Evolutionary conservation across 2,329 filamentous ascomycete genomes (phyloP).

Genomic region (Penicillium brevicompactum): DNA sequence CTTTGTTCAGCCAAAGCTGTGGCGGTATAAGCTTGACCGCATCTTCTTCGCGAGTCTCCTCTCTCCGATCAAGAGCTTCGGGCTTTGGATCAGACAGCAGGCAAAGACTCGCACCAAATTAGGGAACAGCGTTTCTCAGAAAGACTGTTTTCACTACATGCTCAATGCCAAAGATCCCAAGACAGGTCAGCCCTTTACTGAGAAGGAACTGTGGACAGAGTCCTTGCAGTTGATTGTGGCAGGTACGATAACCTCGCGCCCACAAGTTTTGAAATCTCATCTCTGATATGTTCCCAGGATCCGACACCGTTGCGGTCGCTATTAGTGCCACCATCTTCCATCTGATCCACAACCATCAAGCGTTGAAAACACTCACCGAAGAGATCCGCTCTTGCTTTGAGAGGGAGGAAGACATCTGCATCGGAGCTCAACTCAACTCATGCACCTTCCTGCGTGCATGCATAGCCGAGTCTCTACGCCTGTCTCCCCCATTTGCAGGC

Average conservation of each 20-base stretch:
- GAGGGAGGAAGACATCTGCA: not conserved
- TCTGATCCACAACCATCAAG: not conserved
- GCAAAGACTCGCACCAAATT: not conserved
- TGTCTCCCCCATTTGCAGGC: not conserved
- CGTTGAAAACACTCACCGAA: not conserved
- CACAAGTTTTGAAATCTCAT: not conserved
- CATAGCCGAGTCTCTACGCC: not conserved
- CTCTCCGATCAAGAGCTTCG: not conserved
- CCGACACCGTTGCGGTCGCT: not conserved
- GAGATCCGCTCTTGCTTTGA: not conserved
- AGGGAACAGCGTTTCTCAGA: not conserved
- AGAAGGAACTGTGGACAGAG: conserved; percentile 3
- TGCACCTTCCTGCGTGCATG: not conserved
- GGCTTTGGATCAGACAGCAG: not conserved
- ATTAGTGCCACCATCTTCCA: not conserved
- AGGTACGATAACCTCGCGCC: not conserved
- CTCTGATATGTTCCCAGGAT: not conserved
- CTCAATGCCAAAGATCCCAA: not conserved
- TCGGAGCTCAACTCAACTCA: not conserved
- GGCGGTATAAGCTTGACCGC: conserved; percentile 1
- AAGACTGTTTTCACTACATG: conserved; percentile 2
- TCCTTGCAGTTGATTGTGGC: conserved; percentile 3
- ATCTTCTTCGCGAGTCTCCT: conserved; percentile 1
- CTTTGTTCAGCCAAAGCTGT: conserved; percentile 1
- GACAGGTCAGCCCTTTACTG: not conserved